These are phyloP conservation scores for Cystobasidium ongulense DNA, from an alignment of 768 basidiomycete genomes.

Conservation along the genomic window DNA sequence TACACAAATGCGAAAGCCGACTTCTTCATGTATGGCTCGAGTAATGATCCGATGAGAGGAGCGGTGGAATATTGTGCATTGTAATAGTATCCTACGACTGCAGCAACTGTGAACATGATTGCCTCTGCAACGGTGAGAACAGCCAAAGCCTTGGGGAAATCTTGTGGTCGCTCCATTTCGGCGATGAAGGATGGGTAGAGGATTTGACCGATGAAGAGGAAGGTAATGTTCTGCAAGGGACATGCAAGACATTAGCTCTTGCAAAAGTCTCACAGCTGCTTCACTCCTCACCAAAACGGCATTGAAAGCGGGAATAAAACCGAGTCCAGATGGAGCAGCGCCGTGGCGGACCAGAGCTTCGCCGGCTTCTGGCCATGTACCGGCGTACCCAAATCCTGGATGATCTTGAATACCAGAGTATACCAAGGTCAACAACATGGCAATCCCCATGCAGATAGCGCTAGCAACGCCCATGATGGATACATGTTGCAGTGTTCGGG, in stretches of 20 bases:
- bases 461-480: constrained; percentile 35
- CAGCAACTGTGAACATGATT: constrained; percentile 33
- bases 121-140: constrained; percentile 28
- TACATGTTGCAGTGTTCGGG: constrained; percentile 50
- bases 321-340: constrained; percentile 18
- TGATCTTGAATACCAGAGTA: constrained; percentile 50
- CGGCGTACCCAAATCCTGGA: constrained; percentile 47
- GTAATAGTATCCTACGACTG: constrained; percentile 29
- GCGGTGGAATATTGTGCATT: constrained; percentile 35
- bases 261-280: not conserved
- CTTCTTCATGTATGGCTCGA: constrained; percentile 30
- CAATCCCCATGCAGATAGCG: constrained; percentile 51
- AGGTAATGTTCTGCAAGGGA: constrained; percentile 31
- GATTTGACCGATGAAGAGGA: constrained; percentile 36
- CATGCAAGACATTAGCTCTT: not conserved
- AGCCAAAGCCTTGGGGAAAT: constrained; percentile 38
- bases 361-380: constrained; percentile 26
- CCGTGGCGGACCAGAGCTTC: constrained; percentile 7
- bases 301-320: constrained; percentile 34
- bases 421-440: constrained; percentile 50
- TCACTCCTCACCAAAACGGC: constrained; percentile 17
- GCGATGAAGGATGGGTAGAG: constrained; percentile 37
- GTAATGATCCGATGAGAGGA: constrained; percentile 33
- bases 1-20: constrained; percentile 33
- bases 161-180: constrained; percentile 37